Evolutionary conservation across 2,329 filamentous ascomycete species (phyloP).

Genomic region (Aspergillus awamori): DNA sequence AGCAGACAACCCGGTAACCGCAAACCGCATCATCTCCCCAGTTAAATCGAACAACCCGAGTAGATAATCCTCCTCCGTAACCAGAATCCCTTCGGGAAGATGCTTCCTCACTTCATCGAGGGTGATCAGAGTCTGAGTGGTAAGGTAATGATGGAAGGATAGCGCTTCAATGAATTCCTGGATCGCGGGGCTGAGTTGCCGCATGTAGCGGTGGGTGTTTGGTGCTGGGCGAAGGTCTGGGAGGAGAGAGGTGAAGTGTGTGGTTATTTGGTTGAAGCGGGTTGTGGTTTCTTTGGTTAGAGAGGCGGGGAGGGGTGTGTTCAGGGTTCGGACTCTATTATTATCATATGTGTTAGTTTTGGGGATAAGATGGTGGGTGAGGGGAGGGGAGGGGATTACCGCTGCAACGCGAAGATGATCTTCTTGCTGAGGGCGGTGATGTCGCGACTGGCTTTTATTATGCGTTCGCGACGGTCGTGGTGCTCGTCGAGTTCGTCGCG

Average conservation of each 20-base stretch:
- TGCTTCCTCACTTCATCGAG: constrained; percentile 59
- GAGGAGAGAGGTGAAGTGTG: constrained; percentile 68
- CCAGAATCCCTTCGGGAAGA: constrained; percentile 56
- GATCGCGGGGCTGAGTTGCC: constrained; percentile 75
- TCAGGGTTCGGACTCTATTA: constrained; percentile 44
- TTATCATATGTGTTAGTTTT: not conserved
- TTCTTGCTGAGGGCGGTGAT: constrained; percentile 96
- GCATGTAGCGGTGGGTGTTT: constrained; percentile 80
- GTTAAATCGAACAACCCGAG: constrained; percentile 92
- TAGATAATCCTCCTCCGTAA: constrained; percentile 83
- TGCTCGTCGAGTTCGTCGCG: constrained; percentile 89
- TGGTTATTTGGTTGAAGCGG: constrained; percentile 71
- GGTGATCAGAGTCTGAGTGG: constrained; percentile 72
- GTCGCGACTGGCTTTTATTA: constrained; percentile 89
- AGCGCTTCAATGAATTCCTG: constrained; percentile 95
- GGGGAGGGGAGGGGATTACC: not conserved
- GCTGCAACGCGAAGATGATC: constrained; percentile 63
- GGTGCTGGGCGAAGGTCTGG: constrained; percentile 75
- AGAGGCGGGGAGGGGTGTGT: constrained; percentile 60
- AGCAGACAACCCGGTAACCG: constrained; percentile 83
- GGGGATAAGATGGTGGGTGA: constrained; percentile 39
- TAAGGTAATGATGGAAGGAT: constrained; percentile 85
- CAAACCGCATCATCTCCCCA: constrained; percentile 96
- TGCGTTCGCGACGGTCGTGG: constrained; percentile 85
- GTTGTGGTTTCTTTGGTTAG: constrained; percentile 71